Base-by-base conservation (phyloP, 2,329 filamentous ascomycete species). In the Exophiala aquamarina region DNA sequence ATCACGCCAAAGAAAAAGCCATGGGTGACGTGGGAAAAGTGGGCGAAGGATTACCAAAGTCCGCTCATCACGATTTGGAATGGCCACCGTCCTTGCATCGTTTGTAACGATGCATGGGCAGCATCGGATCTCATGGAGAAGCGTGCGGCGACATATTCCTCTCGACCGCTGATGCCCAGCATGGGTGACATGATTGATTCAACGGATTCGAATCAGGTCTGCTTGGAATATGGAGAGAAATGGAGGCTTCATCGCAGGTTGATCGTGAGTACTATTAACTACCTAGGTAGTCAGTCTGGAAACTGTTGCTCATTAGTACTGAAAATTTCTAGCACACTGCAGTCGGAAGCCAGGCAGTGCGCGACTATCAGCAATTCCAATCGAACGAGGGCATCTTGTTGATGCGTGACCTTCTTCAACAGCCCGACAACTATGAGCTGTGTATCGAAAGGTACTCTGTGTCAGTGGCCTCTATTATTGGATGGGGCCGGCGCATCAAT, bases 21-120 rank as follows among this genome's bases (percentile, higher is more conserved):
- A 2, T 82, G 78, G 78, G 68, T 80, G 17, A 76, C 75, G 60
- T 79, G 81, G 51, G 76, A 81, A 44, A 59, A 75, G 55, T 63
- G 79, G 1, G 75, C 77, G 3, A 72, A 76, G 54, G 57, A 66
- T 36, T 74, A 78, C 58, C 61, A 74, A 3, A 66, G 71, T 0
- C 72, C 75, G 0, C 59, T 81, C 9, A 74, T 81, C 34, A 81
- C 78, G 0, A 72, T 78, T 53, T 81, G 77, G 78, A 75, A 79
- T 34, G 74, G 75, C 20, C 63, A 59, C 0, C 47, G 55, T 4
- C 64, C 64, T 26, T 50, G 65, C 8, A 64, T 71, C 3, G 55
- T 70, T 5, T 57, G 70, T 6, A 62, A 64, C 11, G 63, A 65
- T 40, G 58, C 59, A 14, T 65, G 63, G 62, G 49, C 50, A 3